Base-by-base conservation (phyloP, 2,329 filamentous ascomycete genomes). In the Diaporthe sp. region DNA sequence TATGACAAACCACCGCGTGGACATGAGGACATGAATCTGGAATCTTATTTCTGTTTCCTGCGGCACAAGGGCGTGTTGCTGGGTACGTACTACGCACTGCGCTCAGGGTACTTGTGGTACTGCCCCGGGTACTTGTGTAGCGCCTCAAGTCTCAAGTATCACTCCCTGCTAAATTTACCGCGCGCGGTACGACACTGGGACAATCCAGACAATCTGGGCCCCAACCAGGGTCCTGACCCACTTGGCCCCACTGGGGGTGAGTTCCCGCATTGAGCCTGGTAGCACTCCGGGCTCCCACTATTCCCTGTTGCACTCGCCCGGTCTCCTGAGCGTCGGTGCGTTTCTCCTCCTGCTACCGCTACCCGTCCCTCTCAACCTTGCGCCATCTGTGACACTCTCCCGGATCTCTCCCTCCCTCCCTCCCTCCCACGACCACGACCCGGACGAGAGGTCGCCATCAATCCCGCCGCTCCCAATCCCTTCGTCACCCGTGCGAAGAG, bases 371-470 rank as follows among this genome's bases (percentile, higher is more conserved):
- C 56, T 53, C 56, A 63, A 55, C 59, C 70, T 53, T 39, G 70
- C 27, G 42, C 70, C 42, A 61, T 50, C 44, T 70, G 56, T 44
- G 56, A 63, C 70, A 61, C 56, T n/a, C 32, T 53, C 15, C 63
- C 47, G n/a, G 39, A 35, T 42, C 44, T 70, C 39, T 32, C 63
- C 55, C n/a, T 12, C 50, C 55, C 72, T 69, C 55, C n/a, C 17
- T 56, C 55, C 72, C 75, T 71, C 82, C 81, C 79, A 82, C 79
- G 78, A 79, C 76, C 81, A 82, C 79, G 79, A 79, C 76, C 81
- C 44, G 44, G 56, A 53, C 44, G 35, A 63, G 53, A 71, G 70
- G 56, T 61, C 42, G 70, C 35, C 70, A 53, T 53, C 70, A 55
- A 55, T 22, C 30, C 44, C 25, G 37, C 37, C 56, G 37, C 59